phyloP scores from a whole-genome alignment of 768 basidiomycete species.

The Kwoniella sp. region DNA sequence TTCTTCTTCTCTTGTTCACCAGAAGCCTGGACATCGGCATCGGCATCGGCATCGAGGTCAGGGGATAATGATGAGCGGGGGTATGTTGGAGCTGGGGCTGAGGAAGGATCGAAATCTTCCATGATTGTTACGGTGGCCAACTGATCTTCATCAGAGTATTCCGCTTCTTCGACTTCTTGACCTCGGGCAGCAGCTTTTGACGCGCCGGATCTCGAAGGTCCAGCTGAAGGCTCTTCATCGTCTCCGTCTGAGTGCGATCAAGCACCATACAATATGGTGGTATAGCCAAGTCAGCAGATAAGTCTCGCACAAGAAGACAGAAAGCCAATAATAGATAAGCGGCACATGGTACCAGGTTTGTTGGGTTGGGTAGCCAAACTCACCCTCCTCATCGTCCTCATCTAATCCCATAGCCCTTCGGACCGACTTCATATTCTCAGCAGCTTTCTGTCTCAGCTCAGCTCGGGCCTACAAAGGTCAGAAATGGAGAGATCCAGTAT shows the following conservation, averaged over 20 bases:
- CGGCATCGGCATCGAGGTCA: constrained; percentile 16
- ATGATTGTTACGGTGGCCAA: constrained; percentile 87
- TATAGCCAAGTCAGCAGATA: too few species aligned
- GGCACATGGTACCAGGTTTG: neutral
- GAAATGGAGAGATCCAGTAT: too few species aligned
- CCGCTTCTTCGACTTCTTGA: constrained; percentile 60
- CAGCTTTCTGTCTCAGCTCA: constrained; percentile 73
- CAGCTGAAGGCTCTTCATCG: constrained; percentile 27
- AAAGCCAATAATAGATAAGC: too few species aligned
- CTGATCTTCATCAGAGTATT: constrained; percentile 80
- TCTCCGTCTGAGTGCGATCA: constrained; percentile 18
- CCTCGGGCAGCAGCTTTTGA: neutral
- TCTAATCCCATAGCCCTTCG: constrained; percentile 63
- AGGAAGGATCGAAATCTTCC: constrained; percentile 83
- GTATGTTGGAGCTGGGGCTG: neutral
- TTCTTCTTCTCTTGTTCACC: constrained; percentile 13
- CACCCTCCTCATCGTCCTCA: constrained; percentile 55
- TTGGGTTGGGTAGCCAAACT: constrained; percentile 6
- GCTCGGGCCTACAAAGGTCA: constrained; percentile 68
- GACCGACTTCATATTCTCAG: constrained; percentile 73
- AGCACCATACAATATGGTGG: too few species aligned
- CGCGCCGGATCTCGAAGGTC: constrained; percentile 19
- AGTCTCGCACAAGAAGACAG: too few species aligned
- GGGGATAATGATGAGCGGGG: constrained; percentile 18
- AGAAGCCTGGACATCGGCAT: too few species aligned